phyloP scores from a whole-genome alignment of 805 yeast species.

The Sungouiozyma ichnusensis region DNA sequence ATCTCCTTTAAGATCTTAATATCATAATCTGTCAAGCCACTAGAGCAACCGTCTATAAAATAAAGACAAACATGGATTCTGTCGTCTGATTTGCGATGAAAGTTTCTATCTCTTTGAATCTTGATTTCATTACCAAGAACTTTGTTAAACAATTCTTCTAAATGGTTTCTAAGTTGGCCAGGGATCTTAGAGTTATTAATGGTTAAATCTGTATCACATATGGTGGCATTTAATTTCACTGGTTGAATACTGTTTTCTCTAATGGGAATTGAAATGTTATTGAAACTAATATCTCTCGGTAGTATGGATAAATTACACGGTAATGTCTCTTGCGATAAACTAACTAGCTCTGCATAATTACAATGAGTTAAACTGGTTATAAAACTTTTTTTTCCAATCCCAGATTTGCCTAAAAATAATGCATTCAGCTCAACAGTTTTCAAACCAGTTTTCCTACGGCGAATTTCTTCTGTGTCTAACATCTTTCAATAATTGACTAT shows the following conservation, averaged over 20 bases:
- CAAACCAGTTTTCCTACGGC: slow-evolving; percentile 53
- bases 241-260: background rate
- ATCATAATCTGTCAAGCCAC: slow-evolving; percentile 40
- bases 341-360: slow-evolving; percentile 34
- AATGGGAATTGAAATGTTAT: background rate
- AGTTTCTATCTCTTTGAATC: slow-evolving; percentile 52
- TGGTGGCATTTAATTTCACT: slow-evolving; percentile 41
- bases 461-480: slow-evolving; percentile 30
- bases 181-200: slow-evolving; percentile 49
- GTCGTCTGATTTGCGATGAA: slow-evolving; percentile 39
- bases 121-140: slow-evolving; percentile 67
- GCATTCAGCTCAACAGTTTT: slow-evolving; percentile 54
- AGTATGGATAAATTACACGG: background rate
- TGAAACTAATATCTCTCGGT: background rate
- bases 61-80: slow-evolving; percentile 72
- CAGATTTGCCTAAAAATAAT: slow-evolving; percentile 63
- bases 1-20: slow-evolving; percentile 58
- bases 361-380: slow-evolving; percentile 48
- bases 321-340: slow-evolving; percentile 1
- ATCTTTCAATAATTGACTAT: background rate
- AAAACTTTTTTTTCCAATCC: slow-evolving; percentile 67
- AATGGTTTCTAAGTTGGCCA: slow-evolving; percentile 42
- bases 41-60: slow-evolving; percentile 55
- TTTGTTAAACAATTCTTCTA: slow-evolving; percentile 62
- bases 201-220: slow-evolving; percentile 27